Evolutionary conservation across 805 yeast genomes (phyloP).

Genomic region (Starmerella bombicola): DNA sequence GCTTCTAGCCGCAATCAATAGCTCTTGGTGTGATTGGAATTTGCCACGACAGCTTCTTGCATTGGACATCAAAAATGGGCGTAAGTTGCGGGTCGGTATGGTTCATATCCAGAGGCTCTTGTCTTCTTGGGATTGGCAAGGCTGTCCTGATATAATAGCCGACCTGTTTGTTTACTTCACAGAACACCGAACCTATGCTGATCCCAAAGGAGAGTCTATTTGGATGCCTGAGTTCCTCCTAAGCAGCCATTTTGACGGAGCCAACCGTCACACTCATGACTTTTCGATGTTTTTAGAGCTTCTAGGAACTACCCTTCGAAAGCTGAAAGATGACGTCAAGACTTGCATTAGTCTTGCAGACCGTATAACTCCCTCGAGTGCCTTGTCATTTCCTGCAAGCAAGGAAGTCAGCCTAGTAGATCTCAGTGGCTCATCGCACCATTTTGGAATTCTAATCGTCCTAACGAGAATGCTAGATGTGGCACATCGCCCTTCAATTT

Average conservation of each 20-base stretch:
- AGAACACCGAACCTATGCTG: slow-evolving; percentile 19
- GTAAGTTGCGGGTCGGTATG: slow-evolving; percentile 4
- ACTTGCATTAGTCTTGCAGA: slow-evolving; percentile 11
- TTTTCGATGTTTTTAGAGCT: slow-evolving; percentile 20
- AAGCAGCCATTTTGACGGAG: slow-evolving; percentile 18
- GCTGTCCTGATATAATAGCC: slow-evolving; percentile 9
- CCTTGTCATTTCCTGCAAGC: slow-evolving; percentile 17
- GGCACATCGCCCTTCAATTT: slow-evolving; percentile 12
- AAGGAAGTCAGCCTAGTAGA: slow-evolving; percentile 12
- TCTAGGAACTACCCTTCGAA: slow-evolving; percentile 18
- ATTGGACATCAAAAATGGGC: background rate
- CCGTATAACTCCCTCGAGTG: slow-evolving; percentile 21
- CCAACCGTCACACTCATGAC: slow-evolving; percentile 4
- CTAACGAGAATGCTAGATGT: slow-evolving; percentile 9
- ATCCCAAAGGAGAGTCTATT: slow-evolving; percentile 19
- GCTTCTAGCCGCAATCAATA: slow-evolving; percentile 2
- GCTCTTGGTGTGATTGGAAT: slow-evolving; percentile 9
- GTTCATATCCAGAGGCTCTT: slow-evolving; percentile 11
- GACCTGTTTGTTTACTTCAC: slow-evolving; percentile 18
- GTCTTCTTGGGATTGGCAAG: slow-evolving; percentile 21
- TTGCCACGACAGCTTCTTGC: slow-evolving; percentile 4
- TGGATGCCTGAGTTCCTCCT: slow-evolving; percentile 18
- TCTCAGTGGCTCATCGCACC: slow-evolving; percentile 20
- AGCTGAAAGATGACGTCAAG: background rate
- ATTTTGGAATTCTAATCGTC: slow-evolving; percentile 20